Evolutionary conservation across 2,329 filamentous ascomycete species (phyloP), one percentile per base, ranked within the genome.

Genomic region (Monosporascus ibericus): DNA sequence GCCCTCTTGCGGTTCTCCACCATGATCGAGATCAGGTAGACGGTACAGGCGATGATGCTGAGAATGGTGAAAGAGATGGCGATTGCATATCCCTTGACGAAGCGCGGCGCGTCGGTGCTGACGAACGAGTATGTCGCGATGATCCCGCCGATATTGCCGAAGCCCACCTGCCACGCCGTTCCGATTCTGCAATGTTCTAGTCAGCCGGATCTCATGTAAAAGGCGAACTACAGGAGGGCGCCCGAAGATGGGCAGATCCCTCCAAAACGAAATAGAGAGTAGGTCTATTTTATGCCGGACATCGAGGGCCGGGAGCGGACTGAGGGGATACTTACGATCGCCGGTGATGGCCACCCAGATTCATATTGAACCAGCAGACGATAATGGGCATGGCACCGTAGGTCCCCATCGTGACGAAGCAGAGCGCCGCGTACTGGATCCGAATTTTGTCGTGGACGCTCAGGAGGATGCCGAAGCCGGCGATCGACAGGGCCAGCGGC

Each of bases 321-420:
- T 17, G 24, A 24, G 24, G 24, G 9, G 14, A 6, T 42, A 42
- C 39, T 42, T 20, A 42, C n/a, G 66, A 57, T 2, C 87, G 77
- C 3, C 87, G 79, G 52, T 85, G 85, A 65, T 91, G 88, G 0
- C 87, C 87, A 2, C 82, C 82, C 1, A 90, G 73, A 61, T 91
- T 92, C 82, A 90, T 90, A 60, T 86, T 86, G 68, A 87, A 91
- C 87, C 88, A 92, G 67, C 87, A 91, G 7, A 91, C 81, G 44
- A 91, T 82, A 30, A 96, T 85, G 0, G 92, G 91, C 87, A 96
- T 92, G n/a, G 91, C 89, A 1, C 84, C 85, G 70, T 95, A 96
- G 0, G 82, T 80, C 48, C 90, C 90, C 72, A 85, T 85, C 2
- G 88, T 86, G 48, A 95, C 82, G 34, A 96, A 74, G 74, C 95